phyloP scores from a whole-genome alignment of 768 basidiomycete species.

The Hygrocybe punicea region DNA sequence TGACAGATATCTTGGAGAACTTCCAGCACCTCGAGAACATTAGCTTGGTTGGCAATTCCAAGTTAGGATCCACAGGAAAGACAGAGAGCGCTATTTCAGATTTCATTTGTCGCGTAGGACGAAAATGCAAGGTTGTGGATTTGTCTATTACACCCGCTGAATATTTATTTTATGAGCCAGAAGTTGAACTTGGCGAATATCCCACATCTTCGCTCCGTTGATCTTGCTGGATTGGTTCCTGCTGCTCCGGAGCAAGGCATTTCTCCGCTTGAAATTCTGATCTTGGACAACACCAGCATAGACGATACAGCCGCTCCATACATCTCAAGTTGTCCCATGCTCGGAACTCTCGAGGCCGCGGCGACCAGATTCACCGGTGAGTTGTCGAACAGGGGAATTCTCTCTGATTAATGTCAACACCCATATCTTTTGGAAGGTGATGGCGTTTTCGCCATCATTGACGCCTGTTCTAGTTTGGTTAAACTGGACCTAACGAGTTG shows the following conservation, averaged over 20 bases:
- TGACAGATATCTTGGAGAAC: slow-evolving; percentile 41
- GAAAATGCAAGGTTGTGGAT: slow-evolving; percentile 59
- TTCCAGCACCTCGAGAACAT: slow-evolving; percentile 46
- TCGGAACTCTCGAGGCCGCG: slow-evolving; percentile 50
- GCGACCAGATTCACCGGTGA: slow-evolving; percentile 60
- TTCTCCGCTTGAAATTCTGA: slow-evolving; percentile 46
- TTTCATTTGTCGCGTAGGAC: slow-evolving; percentile 53
- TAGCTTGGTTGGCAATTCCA: slow-evolving; percentile 62
- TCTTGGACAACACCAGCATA: slow-evolving; percentile 58
- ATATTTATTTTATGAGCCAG: slow-evolving; percentile 29
- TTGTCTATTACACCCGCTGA: slow-evolving; percentile 9
- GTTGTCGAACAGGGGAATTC: slow-evolving; percentile 14
- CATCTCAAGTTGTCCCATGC: slow-evolving; percentile 48
- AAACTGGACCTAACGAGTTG: slow-evolving; percentile 67
- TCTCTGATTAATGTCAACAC: not conserved
- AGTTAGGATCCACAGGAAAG: slow-evolving; percentile 44
- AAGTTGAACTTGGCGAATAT: slow-evolving; percentile 58
- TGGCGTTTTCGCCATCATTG: slow-evolving; percentile 55
- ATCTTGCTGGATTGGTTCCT: slow-evolving; percentile 50
- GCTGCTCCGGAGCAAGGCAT: slow-evolving; percentile 26
- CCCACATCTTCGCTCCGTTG: slow-evolving; percentile 45
- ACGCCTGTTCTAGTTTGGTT: slow-evolving; percentile 50
- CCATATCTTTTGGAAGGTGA: slow-evolving; percentile 33
- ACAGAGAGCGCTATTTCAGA: slow-evolving; percentile 38
- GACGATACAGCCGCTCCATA: slow-evolving; percentile 55